Base-by-base conservation (phyloP, 441 rosid genomes). In the Euphorbia neoarborescens region DNA sequence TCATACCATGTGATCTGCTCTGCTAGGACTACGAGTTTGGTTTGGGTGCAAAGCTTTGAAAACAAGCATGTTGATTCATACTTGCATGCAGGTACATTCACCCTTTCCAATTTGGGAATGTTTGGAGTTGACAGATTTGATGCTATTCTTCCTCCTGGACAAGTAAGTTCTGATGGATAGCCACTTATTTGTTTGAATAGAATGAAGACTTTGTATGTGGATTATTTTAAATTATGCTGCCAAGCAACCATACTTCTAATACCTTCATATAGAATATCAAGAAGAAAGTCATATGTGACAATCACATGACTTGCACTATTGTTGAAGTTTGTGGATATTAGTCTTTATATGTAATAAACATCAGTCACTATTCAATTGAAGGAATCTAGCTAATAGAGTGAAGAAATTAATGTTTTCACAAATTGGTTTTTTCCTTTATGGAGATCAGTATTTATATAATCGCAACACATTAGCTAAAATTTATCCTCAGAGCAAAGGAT, bases 131-230 rank as follows among this genome's bases (percentile, higher is more conserved):
- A 91, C 80, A 87, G 92, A 73, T 94, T 94, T 78, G 97, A 94
- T 86, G 99, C 99, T 73, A 94, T 94, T 79, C 97, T 90, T 71
- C 97, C 99, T 34, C 96, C 99, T 40, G 93, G 97, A 79, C 96
- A 88, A 91, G 96, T 91, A 75, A 72, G 79, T 60, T 70, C 57
- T 44, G 32, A 11, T n/a, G 7, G 42, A 35, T 66, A 24, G 60
- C 25, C 24, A 27, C 9, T 62, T 20, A 5, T 17, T 17, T 14
- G 22, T 28, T 42, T 57, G 20, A 37, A 37, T 56, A 9, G 4
- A 35, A 35, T 54, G 62, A 54, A 54, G 62, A 0, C 22, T 13
- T 20, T 22, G 14, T 35, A 53, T 19, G 51, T 46, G 13, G 32
- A 32, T 6, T 3, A 22, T 60, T 30, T 22, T 5, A 44, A 44